These are phyloP conservation scores for Eucalyptus viminalis DNA, from an alignment of 345 rosid species.

Conservation along the genomic window DNA sequence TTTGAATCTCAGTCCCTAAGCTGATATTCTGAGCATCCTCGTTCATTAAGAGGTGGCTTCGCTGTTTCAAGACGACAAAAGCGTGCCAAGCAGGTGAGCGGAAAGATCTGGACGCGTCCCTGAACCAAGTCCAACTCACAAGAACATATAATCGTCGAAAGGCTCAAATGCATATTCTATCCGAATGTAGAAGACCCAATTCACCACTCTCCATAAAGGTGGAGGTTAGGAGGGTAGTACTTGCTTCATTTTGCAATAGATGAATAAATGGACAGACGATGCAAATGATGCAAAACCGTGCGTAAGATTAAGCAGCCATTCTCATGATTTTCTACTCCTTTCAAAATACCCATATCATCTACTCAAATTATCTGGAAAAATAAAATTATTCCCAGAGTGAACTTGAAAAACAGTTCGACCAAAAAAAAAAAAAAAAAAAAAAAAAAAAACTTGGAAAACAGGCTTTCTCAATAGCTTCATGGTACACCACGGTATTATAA, in stretches of 20 bases:
- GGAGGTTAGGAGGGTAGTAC: not conserved
- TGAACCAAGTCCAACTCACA: not conserved
- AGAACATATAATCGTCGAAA: not conserved
- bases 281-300: not conserved
- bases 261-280: not conserved
- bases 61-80: not conserved
- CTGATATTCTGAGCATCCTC: not conserved
- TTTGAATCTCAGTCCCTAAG: not conserved
- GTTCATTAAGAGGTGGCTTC: not conserved
- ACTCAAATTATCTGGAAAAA: not conserved
- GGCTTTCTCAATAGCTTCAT: not conserved
- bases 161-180: not conserved
- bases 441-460: not conserved
- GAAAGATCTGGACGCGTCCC: not conserved
- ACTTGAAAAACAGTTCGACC: not conserved
- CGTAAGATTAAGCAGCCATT: not conserved
- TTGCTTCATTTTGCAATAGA: not conserved
- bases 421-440: too few species aligned
- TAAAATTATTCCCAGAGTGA: not conserved
- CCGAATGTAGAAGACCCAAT: not conserved
- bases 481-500: not conserved
- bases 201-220: not conserved
- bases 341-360: not conserved
- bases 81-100: not conserved
- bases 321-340: not conserved